Conservation (phyloP, 257 asterid genomes). For the Paraleonurus japonicus region DNA sequence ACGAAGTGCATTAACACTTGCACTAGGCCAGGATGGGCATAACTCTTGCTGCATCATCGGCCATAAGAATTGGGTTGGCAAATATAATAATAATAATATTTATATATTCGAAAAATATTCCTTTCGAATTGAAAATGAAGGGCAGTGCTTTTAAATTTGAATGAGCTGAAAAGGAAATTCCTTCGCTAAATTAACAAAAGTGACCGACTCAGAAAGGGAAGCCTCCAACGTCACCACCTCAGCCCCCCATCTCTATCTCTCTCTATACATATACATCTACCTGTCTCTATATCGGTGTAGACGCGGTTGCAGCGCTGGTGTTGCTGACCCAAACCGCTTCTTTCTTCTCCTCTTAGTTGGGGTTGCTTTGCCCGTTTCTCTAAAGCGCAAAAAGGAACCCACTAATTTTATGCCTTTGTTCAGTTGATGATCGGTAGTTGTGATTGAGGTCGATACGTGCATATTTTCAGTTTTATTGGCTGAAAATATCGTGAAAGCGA, state of each 20-base stretch:
- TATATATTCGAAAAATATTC: conserved; percentile 17
- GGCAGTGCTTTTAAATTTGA: conserved; percentile 16
- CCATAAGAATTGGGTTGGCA: neutral
- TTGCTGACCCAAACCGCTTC: conserved; percentile 48
- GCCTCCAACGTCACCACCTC: conserved; percentile 17
- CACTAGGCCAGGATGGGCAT: neutral
- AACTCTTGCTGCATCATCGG: conserved; percentile 15
- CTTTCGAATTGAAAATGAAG: neutral
- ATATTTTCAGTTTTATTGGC: neutral
- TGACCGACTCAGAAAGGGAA: conserved; percentile 30
- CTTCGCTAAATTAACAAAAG: conserved; percentile 24
- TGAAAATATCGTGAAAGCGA: neutral
- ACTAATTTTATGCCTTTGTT: neutral
- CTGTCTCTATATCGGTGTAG: conserved; percentile 18
- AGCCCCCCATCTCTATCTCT: conserved; percentile 10
- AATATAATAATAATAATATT: neutral
- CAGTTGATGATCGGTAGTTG: conserved; percentile 21
- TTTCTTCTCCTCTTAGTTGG: conserved; percentile 27
- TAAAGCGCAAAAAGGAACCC: conserved; percentile 12
- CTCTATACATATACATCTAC: conserved; percentile 21
- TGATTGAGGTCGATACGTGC: neutral
- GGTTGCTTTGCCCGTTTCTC: conserved; percentile 20
- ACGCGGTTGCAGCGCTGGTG: conserved; percentile 45
- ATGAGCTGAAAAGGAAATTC: conserved; percentile 18
- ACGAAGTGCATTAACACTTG: neutral